phyloP scores from a whole-genome alignment of 2,329 filamentous ascomycete species.

The Pseudogymnoascus sp. region DNA sequence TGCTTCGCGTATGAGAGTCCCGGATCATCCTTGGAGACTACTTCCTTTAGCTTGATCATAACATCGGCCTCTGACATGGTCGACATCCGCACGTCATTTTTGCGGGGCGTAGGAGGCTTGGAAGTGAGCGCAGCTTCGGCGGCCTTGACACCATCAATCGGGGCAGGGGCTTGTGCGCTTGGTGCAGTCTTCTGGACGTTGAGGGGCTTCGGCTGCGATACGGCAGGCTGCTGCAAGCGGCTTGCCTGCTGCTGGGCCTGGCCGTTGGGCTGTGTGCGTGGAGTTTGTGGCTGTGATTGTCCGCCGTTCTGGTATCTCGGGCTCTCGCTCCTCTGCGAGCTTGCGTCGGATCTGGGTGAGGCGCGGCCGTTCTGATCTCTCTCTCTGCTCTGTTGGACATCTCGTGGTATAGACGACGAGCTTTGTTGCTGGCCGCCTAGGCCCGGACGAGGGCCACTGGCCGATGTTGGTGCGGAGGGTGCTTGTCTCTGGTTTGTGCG shows the following conservation, averaged over 20 bases:
- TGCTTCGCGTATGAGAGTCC: constrained; percentile 96
- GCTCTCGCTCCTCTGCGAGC: constrained; percentile 22
- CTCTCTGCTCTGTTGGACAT: constrained; percentile 14
- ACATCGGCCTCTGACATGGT: constrained; percentile 96
- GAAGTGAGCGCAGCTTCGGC: constrained; percentile 84
- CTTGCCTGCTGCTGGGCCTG: constrained; percentile 40
- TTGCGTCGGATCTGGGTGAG: constrained; percentile 38
- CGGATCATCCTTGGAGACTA: constrained; percentile 92
- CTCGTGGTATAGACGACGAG: constrained; percentile 36
- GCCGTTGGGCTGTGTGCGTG: constrained; percentile 41
- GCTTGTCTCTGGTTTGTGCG: constrained; percentile 69
- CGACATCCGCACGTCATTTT: constrained; percentile 95
- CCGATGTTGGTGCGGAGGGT: constrained; percentile 59
- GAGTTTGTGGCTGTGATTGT: constrained; percentile 16
- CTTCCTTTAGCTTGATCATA: constrained; percentile 90
- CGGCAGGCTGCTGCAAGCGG: constrained; percentile 47
- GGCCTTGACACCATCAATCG: constrained; percentile 69
- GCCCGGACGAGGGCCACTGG: constrained; percentile 38
- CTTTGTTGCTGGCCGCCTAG: constrained; percentile 42
- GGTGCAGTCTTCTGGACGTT: constrained; percentile 53
- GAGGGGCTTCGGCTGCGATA: constrained; percentile 59
- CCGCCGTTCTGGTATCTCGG: constrained; percentile 36
- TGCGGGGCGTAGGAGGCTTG: constrained; percentile 64
- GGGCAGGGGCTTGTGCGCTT: constrained; percentile 34
- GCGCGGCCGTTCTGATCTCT: constrained; percentile 22